These are phyloP conservation scores for Pichia heedii DNA, from an alignment of 805 yeast species.

Conservation along the genomic window DNA sequence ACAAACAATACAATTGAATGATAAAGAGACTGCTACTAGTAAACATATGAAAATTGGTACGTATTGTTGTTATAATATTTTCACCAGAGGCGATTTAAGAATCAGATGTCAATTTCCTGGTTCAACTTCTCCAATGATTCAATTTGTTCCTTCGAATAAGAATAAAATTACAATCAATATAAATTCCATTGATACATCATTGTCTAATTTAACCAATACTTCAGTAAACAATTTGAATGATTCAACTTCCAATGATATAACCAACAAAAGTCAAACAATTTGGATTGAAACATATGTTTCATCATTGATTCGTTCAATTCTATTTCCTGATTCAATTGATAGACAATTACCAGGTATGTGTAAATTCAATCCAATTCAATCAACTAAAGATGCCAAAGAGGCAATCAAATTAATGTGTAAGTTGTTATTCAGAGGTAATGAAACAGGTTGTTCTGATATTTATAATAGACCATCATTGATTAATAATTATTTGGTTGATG, in stretches of 20 bases:
- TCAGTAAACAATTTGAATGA: neutral
- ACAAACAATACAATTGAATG: slow-evolving; percentile 36
- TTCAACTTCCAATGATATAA: neutral
- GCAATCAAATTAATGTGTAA: slow-evolving; percentile 32
- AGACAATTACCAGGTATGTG: slow-evolving; percentile 51
- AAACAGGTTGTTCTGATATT: slow-evolving; percentile 34
- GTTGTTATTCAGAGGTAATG: slow-evolving; percentile 38
- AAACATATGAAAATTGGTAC: slow-evolving; percentile 36
- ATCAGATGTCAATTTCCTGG: slow-evolving; percentile 53
- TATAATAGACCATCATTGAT: slow-evolving; percentile 26
- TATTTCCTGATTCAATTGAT: slow-evolving; percentile 44
- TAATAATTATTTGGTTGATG: slow-evolving; percentile 48
- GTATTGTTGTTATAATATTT: slow-evolving; percentile 64
- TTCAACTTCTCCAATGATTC: slow-evolving; percentile 26
- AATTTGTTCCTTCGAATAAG: slow-evolving; percentile 44
- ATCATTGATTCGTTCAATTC: slow-evolving; percentile 43
- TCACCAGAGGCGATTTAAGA: slow-evolving; percentile 65
- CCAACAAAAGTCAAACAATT: slow-evolving; percentile 35
- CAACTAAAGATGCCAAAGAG: slow-evolving; percentile 27
- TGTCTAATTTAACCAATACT: neutral
- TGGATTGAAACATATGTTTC: slow-evolving; percentile 63
- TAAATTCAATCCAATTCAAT: slow-evolving; percentile 37
- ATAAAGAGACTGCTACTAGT: slow-evolving; percentile 17
- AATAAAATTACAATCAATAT: slow-evolving; percentile 12
- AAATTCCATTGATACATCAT: slow-evolving; percentile 34